Percentiles rank a stretch among this genome's conserved stretches.
These are phyloP conservation scores for Aureobasidium sp. DNA, from an alignment of 2,329 filamentous ascomycete species.

Conservation along the genomic window DNA sequence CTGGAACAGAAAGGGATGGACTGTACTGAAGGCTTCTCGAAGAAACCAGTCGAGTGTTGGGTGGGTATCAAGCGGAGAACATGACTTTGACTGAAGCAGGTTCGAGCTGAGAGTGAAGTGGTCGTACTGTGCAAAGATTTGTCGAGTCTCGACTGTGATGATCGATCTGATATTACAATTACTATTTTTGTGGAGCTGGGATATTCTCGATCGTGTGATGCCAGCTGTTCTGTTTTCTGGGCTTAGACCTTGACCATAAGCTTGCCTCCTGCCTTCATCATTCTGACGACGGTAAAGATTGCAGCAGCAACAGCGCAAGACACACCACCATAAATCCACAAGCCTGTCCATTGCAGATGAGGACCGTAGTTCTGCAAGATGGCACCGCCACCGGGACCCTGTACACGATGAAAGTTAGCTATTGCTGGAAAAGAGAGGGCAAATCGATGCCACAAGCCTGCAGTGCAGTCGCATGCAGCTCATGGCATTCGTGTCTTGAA, in stretches of 20 bases:
- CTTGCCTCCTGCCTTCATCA: constrained; percentile 23
- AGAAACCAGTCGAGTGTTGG: constrained; percentile 27
- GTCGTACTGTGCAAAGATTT: no score
- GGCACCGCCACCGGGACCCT: constrained; percentile 30
- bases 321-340: constrained; percentile 31
- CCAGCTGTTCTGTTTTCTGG: not conserved
- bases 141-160: no score
- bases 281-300: constrained; percentile 22
- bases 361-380: constrained; percentile 23
- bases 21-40: constrained; percentile 30
- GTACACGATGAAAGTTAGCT: not conserved
- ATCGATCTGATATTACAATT: not conserved
- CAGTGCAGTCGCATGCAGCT: no score
- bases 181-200: not conserved
- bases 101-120: no score
- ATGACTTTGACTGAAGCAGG: not conserved
- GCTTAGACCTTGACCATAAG: constrained; percentile 23
- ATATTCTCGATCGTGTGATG: not conserved
- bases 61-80: constrained; percentile 20
- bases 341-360: constrained; percentile 29
- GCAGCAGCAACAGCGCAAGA: constrained; percentile 18
- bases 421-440: not conserved
- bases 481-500: no score
- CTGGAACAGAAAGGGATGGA: constrained; percentile 29
- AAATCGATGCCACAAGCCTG: no score